Evolutionary conservation across 78 protist species (phyloP).

Genomic region (Acrasis kona): DNA sequence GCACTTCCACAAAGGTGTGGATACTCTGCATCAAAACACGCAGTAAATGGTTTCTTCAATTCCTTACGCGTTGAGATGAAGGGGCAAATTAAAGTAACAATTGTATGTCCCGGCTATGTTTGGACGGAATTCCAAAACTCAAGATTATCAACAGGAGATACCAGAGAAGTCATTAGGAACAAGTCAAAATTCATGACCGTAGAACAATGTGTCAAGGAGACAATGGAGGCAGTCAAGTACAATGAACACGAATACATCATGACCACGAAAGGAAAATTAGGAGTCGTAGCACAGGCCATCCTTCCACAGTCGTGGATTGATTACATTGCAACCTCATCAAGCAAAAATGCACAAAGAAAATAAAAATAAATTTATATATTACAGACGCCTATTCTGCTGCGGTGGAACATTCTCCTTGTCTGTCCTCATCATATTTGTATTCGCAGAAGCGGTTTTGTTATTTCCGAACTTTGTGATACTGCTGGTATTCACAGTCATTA

Average conservation of each 20-base stretch:
- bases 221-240: background rate
- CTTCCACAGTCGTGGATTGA: no score
- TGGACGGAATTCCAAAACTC: background rate
- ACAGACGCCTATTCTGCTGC: no score
- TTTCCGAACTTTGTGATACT: no score
- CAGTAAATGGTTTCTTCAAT: slow-evolving; percentile 24
- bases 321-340: no score
- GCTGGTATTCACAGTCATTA: no score
- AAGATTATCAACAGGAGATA: background rate
- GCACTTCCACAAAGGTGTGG: slow-evolving; percentile 8
- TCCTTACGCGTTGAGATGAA: slow-evolving; percentile 9
- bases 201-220: background rate
- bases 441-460: no score
- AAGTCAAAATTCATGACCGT: background rate
- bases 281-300: no score
- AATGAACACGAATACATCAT: background rate
- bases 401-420: no score
- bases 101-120: slow-evolving; percentile 19
- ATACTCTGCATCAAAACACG: slow-evolving; percentile 27
- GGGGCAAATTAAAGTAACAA: background rate
- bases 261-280: background rate
- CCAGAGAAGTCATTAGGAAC: background rate
- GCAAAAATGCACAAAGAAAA: no score
- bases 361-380: no score
- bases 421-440: no score